phyloP scores from a whole-genome alignment of 768 basidiomycete species.

The Lentinula sp. region DNA sequence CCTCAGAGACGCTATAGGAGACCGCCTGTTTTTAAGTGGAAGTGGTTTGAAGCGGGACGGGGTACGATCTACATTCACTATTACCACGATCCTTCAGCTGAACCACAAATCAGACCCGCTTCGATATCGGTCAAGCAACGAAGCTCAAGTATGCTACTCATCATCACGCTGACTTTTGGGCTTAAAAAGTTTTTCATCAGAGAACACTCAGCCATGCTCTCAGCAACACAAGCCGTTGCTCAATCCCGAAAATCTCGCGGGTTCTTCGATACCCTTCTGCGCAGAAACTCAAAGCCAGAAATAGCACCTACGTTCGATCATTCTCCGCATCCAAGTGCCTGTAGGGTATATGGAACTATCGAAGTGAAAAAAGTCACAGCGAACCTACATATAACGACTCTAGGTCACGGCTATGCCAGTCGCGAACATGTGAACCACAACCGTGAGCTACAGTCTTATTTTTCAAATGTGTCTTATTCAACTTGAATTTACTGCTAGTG shows the following conservation, averaged over 20 bases:
- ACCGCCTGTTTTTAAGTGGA: constrained; percentile 75
- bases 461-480: neutral
- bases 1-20: constrained; percentile 89
- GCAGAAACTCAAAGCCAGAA: constrained; percentile 29
- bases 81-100: neutral
- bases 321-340: constrained; percentile 64
- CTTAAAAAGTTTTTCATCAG: constrained; percentile 22
- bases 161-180: neutral
- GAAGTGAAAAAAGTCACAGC: constrained; percentile 87
- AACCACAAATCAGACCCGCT: constrained; percentile 47
- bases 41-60: constrained; percentile 80
- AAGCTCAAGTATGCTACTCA: constrained; percentile 44
- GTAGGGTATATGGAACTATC: constrained; percentile 80
- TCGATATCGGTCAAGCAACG: constrained; percentile 79
- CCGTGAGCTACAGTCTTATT: constrained; percentile 41
- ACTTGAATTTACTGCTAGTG: constrained; percentile 34
- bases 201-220: constrained; percentile 59
- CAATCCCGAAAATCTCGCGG: constrained; percentile 76
- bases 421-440: constrained; percentile 82
- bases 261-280: constrained; percentile 53
- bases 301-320: constrained; percentile 76
- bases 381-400: constrained; percentile 90
- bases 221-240: constrained; percentile 61
- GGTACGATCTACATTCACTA: constrained; percentile 30
- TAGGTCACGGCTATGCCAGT: constrained; percentile 92